Conservation (phyloP, 2,329 filamentous ascomycete species). For the Talaromyces sp. region DNA sequence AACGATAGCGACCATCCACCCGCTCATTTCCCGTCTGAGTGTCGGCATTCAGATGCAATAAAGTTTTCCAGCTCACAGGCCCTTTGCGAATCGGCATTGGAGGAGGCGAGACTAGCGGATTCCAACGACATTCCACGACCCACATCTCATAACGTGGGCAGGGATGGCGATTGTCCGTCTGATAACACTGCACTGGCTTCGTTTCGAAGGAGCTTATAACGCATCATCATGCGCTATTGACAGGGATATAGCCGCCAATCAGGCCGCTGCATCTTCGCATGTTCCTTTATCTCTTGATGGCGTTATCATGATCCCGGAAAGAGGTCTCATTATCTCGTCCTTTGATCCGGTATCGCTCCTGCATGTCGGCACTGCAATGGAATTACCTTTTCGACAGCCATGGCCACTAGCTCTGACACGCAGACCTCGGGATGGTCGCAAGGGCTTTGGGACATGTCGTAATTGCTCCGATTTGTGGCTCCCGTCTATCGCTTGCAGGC, state of each 20-base stretch:
- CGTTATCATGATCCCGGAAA: conserved; percentile 7
- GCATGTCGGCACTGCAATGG: neutral
- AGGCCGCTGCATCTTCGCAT: conserved; percentile 4
- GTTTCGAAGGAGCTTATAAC: neutral
- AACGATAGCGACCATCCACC: neutral
- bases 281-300: conserved; percentile 7
- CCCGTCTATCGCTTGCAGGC: neutral
- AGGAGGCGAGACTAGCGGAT: neutral
- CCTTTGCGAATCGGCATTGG: neutral
- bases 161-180: neutral
- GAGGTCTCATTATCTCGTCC: neutral
- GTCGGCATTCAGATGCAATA: neutral
- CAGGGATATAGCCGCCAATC: conserved; percentile 10
- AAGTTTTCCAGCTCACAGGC: neutral
- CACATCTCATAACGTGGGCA: neutral
- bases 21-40: neutral
- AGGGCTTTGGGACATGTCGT: conserved; percentile 6
- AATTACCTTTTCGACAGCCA: neutral
- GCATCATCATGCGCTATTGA: conserved; percentile 5
- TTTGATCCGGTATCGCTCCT: neutral
- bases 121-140: neutral
- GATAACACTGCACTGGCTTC: neutral
- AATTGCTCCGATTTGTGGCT: conserved; percentile 10
- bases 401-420: conserved; percentile 9
- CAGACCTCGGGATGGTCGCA: conserved; percentile 1